Conservation (phyloP, 192 early-diverging fungal species). For the Gamsiella multidivaricata region DNA sequence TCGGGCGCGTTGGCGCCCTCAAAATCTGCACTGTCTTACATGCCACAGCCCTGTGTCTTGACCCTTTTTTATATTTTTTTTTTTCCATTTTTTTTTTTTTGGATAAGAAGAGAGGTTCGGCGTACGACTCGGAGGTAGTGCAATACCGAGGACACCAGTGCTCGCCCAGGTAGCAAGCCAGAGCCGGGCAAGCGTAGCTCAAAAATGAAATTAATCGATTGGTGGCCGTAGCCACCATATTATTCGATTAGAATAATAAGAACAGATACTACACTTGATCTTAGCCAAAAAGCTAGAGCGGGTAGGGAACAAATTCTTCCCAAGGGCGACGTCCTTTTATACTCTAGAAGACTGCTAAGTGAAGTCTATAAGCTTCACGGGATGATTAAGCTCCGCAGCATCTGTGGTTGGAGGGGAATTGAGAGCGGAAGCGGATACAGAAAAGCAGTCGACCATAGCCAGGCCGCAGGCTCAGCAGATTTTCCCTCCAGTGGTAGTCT, state of each 20-base stretch:
- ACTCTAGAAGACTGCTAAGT: conserved; percentile 3
- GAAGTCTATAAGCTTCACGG: not conserved
- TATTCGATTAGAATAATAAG: conserved; percentile 58
- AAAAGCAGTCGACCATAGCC: no score
- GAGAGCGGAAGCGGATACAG: no score
- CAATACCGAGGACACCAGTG: conserved; percentile 58
- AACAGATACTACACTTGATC: conserved; percentile 95
- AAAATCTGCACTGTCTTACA: no score
- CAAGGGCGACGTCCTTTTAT: not conserved
- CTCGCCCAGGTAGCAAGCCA: conserved; percentile 48
- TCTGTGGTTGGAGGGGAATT: no score
- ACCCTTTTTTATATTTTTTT: not conserved
- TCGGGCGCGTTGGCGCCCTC: not conserved
- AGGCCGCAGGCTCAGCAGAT: no score
- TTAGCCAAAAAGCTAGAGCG: conserved; percentile 88
- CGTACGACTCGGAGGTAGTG: conserved; percentile 56
- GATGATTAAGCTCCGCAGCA: no score
- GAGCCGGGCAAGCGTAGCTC: conserved; percentile 37
- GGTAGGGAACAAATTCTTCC: conserved; percentile 55
- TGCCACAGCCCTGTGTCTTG: no score
- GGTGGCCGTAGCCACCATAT: conserved; percentile 35
- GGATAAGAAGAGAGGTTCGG: conserved; percentile 33
- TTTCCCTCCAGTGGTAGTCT: no score
- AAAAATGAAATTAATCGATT: conserved; percentile 57
- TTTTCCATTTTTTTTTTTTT: conserved; percentile 3